Base-by-base conservation (phyloP, 192 early-diverging fungal genomes). In the Pilaira anomala region DNA sequence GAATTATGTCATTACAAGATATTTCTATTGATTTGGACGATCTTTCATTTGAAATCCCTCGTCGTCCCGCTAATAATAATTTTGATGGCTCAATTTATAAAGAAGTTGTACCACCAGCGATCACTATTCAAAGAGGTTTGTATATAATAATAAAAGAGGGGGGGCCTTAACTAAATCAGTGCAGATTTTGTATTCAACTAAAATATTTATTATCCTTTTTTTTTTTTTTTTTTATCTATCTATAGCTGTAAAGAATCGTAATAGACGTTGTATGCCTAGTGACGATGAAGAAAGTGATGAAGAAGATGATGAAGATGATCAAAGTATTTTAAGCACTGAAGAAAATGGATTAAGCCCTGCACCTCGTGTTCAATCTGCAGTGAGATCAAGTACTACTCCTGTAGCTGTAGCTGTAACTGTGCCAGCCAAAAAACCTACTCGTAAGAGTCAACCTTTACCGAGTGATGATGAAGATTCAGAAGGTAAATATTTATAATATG, bases 271-370 rank as follows among this genome's bases (percentile, higher is more conserved):
- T 39, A 51, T 68, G 18, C 66, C 66, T 48, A 68, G 66, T 24
- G 66, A 68, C 56, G 66, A 68, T 62, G 66, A 67, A 50, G 57
- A 63, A 12, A 48, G 54, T 8, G 63, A 68, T 8, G 66, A 68
- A 0, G 66, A 62, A 36, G 66, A 68, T n/a, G 44, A 39, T 16
- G 66, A 68, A 14, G 44, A 39, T 16, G 59, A 46, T 18, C 48
- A 61, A n/a, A 21, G 53, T 4, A 30, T 7, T 58, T 39, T 25
- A 19, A 30, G 50, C 36, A 33, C 53, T 57, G 62, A 63, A 22
- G 45, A 62, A 36, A 6, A 36, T 45, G 52, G 46, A 21, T 19
- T 39, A 28, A 51, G 41, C 11, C n/a, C 40, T 14, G 22, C 9
- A 11, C 49, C 24, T 19, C 40, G 14, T 28, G 26, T 21, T 11